Base-by-base conservation (phyloP, 345 rosid genomes). In the Excoecaria agallocha region DNA sequence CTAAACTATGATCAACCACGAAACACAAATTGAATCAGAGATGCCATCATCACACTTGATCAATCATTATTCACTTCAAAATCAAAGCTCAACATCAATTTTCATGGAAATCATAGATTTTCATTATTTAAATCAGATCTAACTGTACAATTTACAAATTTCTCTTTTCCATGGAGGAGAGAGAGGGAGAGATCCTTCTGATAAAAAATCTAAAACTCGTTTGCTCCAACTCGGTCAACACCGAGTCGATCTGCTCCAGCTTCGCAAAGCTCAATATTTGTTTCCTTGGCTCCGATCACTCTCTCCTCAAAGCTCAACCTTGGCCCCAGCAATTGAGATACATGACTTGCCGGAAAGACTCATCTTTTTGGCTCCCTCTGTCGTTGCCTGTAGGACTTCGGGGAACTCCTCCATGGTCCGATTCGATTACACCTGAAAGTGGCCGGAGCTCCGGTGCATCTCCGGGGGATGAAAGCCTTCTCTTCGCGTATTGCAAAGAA, bases 291-390 rank as follows among this genome's bases (percentile, higher is more conserved):
- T 38, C 66, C 48, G 48, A 43, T 43, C 6, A 43, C 48, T 8
- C 48, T 43, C 10, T 10, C 48, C 48, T 17, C 24, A 3, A 3
- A 41, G 30, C 46, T 79, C 68, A 79, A 16, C 89, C 87, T 80
- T 88, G 97, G 25, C 93, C 91, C 98, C 98, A 93, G 82, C 98
- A 94, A 73, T 84, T 92, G 48, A 94, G 75, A 87, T 88, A 91
- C 98, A 94, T 94, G 64, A 92, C 94, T 52, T 79, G 88, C 20
- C 87, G 89, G 73, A 92, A 63, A 15, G 98, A 87, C 60, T 92
- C 98, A 15, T 94, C 98, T 3, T 74, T 88, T 77, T 17, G 76
- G 67, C 22, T 76, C 61, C n/a, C 74, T 48, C 58, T 45, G 30
- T 79, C 82, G 17, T 52, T 76, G 38, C 41, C 76, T 1, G 8